Evolutionary conservation across 176 grass and related monocot species (phyloP), one percentile per base, ranked within the genome.

Genomic region (Triticum dicoccoides): DNA sequence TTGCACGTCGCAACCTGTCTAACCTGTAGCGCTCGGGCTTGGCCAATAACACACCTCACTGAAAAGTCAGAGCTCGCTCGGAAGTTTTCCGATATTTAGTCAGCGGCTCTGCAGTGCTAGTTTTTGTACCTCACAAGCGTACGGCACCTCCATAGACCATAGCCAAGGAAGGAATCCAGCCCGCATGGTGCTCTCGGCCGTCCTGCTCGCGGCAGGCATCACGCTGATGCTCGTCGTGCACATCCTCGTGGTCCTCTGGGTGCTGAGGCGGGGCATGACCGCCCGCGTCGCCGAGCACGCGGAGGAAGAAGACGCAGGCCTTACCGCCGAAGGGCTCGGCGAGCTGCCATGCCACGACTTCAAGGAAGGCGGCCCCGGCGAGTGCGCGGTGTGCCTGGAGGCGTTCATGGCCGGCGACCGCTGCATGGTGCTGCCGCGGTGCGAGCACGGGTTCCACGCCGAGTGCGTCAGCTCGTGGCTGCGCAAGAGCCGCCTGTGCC

Each of bases 401-500:
- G 64, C 64, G 29, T 66, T 66, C 64, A 12, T 15, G 64, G 29
- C 27, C 64, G 29, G 64, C 27, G 64, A 66, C 29, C 64, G 29
- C 5, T 66, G 64, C 64, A 66, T 13, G 64, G 25, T 29, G 64
- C 64, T 66, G 12, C 64, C 64, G 29, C 11, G 64, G 64, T 96
- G 91, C 87, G 65, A 82, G 34, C 91, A 96, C 72, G 79, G 84
- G 14, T 96, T 96, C 81, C 94, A 96, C 66, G 84, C 81, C 34
- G 47, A 85, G 61, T 96, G 94, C 20, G 87, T 96, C 5, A 91
- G 88, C 79, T 66, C 87, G 9, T 96, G 94, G 94, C 33, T 93
- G 84, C 73, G 80, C 69, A 89, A 89, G 59, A 83, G 77, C 74
- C 73, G 89, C 3, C 5, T 86, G 8, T 96, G 94, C 77, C 94